Percentiles rank a stretch among this genome's conserved stretches.
phyloP scores from a whole-genome alignment of 2,329 filamentous ascomycete genomes.

The Botrytis pseudocinerea region DNA sequence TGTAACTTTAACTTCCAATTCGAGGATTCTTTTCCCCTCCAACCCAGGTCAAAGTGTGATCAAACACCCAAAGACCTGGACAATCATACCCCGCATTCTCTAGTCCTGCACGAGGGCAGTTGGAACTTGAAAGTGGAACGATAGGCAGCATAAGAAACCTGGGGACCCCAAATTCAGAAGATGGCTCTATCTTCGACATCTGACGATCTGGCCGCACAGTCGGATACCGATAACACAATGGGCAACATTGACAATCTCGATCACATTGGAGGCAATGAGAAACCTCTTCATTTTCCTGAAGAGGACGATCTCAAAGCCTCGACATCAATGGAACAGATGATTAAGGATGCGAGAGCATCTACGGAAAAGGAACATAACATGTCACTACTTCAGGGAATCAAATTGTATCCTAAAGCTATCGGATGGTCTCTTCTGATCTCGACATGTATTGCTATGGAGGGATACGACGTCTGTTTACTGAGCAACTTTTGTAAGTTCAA shows the following conservation, averaged over 20 bases:
- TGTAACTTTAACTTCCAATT: slow-evolving; percentile 20
- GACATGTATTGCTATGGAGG: slow-evolving; percentile 46
- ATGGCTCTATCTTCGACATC: slow-evolving; percentile 19
- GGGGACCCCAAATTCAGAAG: slow-evolving; percentile 18
- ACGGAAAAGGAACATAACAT: slow-evolving; percentile 26
- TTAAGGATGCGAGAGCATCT: slow-evolving; percentile 20
- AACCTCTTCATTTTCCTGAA: slow-evolving; percentile 17
- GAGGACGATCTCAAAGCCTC: slow-evolving; percentile 18
- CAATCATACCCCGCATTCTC: slow-evolving; percentile 21
- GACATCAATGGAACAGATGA: slow-evolving; percentile 22
- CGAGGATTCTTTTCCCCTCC: slow-evolving; percentile 21
- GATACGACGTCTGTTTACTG: slow-evolving; percentile 44
- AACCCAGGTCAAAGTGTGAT: slow-evolving; percentile 17
- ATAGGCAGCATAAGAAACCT: slow-evolving; percentile 21
- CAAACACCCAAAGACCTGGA: slow-evolving; percentile 23
- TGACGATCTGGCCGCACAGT: slow-evolving; percentile 13
- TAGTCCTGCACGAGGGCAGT: slow-evolving; percentile 15
- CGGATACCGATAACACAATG: slow-evolving; percentile 12
- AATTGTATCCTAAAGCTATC: slow-evolving; percentile 34
- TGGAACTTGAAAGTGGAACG: slow-evolving; percentile 14
- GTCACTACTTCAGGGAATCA: slow-evolving; percentile 31
- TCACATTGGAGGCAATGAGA: slow-evolving; percentile 6
- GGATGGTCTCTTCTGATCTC: slow-evolving; percentile 44
- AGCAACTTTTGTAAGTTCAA: slow-evolving; percentile 41
- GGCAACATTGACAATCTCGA: slow-evolving; percentile 2